Base-by-base conservation (phyloP, 176 grass and related monocot species). In the Musa beccarii region DNA sequence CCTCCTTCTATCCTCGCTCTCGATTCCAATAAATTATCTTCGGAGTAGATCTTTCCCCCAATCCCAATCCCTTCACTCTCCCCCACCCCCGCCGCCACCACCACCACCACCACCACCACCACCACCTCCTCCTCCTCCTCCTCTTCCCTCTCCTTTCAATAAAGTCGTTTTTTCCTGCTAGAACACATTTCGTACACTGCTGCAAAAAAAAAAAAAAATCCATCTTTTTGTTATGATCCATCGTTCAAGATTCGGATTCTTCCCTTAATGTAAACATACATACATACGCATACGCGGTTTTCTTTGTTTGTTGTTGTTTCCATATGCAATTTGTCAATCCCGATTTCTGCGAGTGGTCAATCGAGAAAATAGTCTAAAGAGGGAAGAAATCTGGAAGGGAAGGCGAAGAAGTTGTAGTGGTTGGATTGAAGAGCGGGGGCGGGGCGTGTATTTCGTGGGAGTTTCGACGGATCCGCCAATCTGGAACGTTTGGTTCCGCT, bases 391-490 rank as follows among this genome's bases (percentile, higher is more conserved):
- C 16, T 67, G 29, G 65, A 29, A 15, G 1, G 0, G 29, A 34
- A 3, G 29, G 4, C 29, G 23, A 28, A 43, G 65, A 26, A 29
- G 34, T 34, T 26, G 26, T 23, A 68, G 28, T 16, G 25, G 0
- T 17, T 13, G 65, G 5, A 68, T 68, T 13, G 25, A 68, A 43
- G 65, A 68, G 65, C 24, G 19, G 25, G 34, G 34, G 16, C 28
- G 34, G 24, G 65, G 65, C 24, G 65, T 68, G 65, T 68, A 34
- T 68, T 43, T 68, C 28, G 34, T 34, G 12, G 5, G 4, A 3
- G 65, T 13, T 29, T 29, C 65, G 26, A 68, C 65, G 65, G 65
- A 68, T 68, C 65, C 65, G 65, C 65, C 24, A 68, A 43, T 16
- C 13, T 26, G 24, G 16, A 29, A 15, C 65, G 65, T 68, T 43